Conservation (phyloP, 2,329 filamentous ascomycete species). For the Ophiostoma perfectum region DNA sequence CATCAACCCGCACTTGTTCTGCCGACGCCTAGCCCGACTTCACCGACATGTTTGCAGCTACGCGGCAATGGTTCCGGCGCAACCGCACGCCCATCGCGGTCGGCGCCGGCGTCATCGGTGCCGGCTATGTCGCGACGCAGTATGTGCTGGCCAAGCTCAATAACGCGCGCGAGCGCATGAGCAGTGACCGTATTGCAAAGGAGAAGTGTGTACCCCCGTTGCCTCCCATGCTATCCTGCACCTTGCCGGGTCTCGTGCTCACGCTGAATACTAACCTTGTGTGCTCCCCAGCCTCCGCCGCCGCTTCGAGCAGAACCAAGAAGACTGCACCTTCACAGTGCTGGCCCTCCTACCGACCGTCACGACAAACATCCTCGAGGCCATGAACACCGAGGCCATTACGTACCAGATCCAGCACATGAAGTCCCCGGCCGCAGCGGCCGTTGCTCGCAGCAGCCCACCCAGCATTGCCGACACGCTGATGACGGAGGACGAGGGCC, state of each 20-base stretch:
- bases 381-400: conserved; percentile 85
- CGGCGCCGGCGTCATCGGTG: conserved; percentile 79
- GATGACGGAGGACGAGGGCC: conserved; percentile 74
- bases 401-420: conserved; percentile 92
- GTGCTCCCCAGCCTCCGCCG: conserved; percentile 65
- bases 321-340: conserved; percentile 96
- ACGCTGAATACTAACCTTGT: too few relatives aligned
- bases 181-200: conserved; percentile 87
- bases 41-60: conserved; percentile 57
- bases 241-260: too few relatives aligned
- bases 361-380: conserved; percentile 79
- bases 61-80: conserved; percentile 84
- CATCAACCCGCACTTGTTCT: too few relatives aligned
- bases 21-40: conserved; percentile 20
- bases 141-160: conserved; percentile 89
- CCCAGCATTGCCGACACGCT: conserved; percentile 63
- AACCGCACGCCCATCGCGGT: conserved; percentile 87
- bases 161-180: conserved; percentile 93
- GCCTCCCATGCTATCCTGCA: neutral
- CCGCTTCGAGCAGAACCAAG: conserved; percentile 97
- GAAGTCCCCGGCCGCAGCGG: conserved; percentile 52
- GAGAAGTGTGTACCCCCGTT: conserved; percentile 66
- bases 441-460: conserved; percentile 48
- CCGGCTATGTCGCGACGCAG: conserved; percentile 85
- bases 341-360: conserved; percentile 91